phyloP scores from a whole-genome alignment of 2,329 filamentous ascomycete genomes.

The Monosporascus sp. region DNA sequence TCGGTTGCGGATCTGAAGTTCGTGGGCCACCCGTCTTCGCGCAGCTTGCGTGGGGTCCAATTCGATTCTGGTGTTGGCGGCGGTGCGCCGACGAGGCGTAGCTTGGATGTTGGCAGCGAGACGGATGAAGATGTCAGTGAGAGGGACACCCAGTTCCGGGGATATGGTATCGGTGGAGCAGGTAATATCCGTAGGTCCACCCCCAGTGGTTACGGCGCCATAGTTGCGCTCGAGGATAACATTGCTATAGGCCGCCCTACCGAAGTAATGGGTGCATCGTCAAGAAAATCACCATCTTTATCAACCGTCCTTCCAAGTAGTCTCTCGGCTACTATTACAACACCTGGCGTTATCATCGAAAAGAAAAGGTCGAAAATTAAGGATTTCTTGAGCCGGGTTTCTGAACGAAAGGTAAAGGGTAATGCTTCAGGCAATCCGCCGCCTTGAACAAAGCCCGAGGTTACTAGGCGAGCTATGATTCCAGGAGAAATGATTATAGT shows the following conservation, averaged over 20 bases:
- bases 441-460: too few relatives aligned
- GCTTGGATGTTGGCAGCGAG: constrained; percentile 13
- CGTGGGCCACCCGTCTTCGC: background rate
- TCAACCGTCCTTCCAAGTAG: constrained; percentile 8
- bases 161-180: constrained; percentile 35
- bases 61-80: constrained; percentile 3
- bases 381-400: constrained; percentile 8
- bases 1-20: constrained; percentile 23
- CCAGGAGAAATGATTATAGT: too few relatives aligned
- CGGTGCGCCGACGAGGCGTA: background rate
- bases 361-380: constrained; percentile 9
- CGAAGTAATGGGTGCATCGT: constrained; percentile 21
- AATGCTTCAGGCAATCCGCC: background rate
- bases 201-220: too few relatives aligned
- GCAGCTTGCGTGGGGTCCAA: background rate
- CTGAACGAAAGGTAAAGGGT: constrained; percentile 9
- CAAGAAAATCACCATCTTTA: constrained; percentile 7
- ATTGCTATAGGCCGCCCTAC: constrained; percentile 18
- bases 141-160: constrained; percentile 28
- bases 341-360: constrained; percentile 1
- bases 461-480: too few relatives aligned
- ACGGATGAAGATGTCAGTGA: constrained; percentile 18
- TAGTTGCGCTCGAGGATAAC: constrained; percentile 1
- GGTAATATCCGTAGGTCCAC: constrained; percentile 34
- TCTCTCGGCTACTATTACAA: constrained; percentile 1